Conservation (phyloP, 139 green algal species). For the Prasinococcaceae sp. region DNA sequence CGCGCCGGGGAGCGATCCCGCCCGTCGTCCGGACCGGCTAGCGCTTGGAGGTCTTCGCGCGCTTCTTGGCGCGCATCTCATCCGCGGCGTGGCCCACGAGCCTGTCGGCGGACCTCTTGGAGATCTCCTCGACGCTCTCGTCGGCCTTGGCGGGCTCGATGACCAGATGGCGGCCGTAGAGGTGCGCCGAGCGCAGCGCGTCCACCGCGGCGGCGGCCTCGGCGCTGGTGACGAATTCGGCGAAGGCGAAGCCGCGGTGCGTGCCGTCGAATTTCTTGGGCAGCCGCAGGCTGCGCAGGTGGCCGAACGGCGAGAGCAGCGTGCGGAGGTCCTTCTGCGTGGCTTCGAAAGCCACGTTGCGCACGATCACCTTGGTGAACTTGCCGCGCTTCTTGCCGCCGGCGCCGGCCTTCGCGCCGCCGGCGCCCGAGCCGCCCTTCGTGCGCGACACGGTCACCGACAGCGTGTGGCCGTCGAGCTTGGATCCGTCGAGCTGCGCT, state of each 20-base stretch:
- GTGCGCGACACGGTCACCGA: too few species aligned
- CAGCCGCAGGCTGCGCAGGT: slow-evolving; percentile 55
- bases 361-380: slow-evolving; percentile 76
- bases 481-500: slow-evolving; percentile 51
- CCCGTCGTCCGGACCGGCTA: too few species aligned
- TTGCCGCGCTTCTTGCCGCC: slow-evolving; percentile 6
- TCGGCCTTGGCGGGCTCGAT: slow-evolving; percentile 70
- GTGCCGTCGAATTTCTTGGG: slow-evolving; percentile 94
- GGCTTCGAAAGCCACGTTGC: slow-evolving; percentile 95
- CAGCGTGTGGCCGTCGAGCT: slow-evolving; percentile 82
- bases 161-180: slow-evolving; percentile 85
- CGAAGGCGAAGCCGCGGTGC: slow-evolving; percentile 52
- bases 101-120: too few species aligned
- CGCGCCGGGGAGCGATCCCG: too few species aligned
- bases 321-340: slow-evolving; percentile 75
- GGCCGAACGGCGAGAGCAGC: slow-evolving; percentile 83
- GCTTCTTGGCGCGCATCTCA: too few species aligned
- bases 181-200: slow-evolving; percentile 59
- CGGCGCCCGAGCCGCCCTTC: background rate
- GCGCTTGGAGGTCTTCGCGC: too few species aligned
- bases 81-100: too few species aligned
- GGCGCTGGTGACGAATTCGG: slow-evolving; percentile 36
- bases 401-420: slow-evolving; percentile 6
- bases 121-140: slow-evolving; percentile 30
- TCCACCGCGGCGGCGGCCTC: slow-evolving; percentile 36